A percentile compares a stretch with the other conserved stretches of the same genome.
phyloP scores from a whole-genome alignment of 345 rosid genomes.

The Populus tremula region DNA sequence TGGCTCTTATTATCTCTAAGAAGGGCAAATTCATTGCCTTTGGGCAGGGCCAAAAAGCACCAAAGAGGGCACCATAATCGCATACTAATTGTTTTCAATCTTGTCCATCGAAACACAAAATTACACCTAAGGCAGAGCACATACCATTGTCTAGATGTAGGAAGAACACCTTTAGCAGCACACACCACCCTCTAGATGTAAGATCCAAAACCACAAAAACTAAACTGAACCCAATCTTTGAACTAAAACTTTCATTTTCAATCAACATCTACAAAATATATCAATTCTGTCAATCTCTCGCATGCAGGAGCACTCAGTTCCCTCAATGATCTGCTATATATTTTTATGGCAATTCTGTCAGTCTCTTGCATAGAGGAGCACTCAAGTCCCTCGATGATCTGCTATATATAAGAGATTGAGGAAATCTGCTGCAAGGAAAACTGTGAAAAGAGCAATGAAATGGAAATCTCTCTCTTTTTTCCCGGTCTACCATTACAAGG shows the following conservation, averaged over 20 bases:
- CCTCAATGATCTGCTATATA: no score
- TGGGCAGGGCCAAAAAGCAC: no score
- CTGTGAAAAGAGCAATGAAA: not conserved
- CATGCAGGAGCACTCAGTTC: no score
- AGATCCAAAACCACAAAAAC: not conserved
- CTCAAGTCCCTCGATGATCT: not conserved
- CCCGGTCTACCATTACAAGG: not conserved
- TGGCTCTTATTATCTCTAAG: no score
- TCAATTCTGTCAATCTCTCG: no score
- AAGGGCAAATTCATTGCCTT: no score
- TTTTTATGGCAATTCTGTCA: not conserved
- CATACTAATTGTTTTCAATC: not conserved
- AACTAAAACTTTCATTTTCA: no score
- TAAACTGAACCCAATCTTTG: no score
- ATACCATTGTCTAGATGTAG: conserved; percentile 7
- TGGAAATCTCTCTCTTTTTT: not conserved
- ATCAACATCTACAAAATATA: no score
- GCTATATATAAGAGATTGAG: not conserved
- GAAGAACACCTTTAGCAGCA: conserved; percentile 4
- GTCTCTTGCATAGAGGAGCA: not conserved
- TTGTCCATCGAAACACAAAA: not conserved
- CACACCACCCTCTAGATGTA: not conserved
- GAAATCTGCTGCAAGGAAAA: not conserved
- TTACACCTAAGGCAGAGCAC: conserved; percentile 6
- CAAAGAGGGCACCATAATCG: no score